Conservation (phyloP, 106 monocot species). For the Hemerocallis citrina region DNA sequence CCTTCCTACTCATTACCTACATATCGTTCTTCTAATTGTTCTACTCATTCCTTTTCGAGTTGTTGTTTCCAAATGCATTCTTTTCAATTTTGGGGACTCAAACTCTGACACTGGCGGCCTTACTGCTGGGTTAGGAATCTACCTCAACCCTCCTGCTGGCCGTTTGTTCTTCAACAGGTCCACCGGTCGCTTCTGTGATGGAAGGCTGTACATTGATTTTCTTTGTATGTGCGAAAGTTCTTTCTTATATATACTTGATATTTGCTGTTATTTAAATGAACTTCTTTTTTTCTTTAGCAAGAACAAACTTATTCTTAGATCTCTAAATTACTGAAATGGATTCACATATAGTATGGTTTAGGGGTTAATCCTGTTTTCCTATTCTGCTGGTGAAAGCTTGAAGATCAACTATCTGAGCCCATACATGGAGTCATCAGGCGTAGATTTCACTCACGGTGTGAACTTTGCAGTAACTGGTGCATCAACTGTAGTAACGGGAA, state of each 20-base stretch:
- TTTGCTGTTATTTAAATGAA: not conserved
- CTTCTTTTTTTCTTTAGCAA: not conserved
- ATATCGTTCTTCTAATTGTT: not conserved
- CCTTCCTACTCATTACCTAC: not conserved
- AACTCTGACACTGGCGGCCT: slow-evolving; percentile 39
- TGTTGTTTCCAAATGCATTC: slow-evolving; percentile 19
- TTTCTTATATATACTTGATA: not conserved
- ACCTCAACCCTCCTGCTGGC: slow-evolving; percentile 37
- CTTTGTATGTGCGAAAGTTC: slow-evolving; percentile 18
- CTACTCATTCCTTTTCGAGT: not conserved
- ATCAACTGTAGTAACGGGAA: slow-evolving; percentile 2
- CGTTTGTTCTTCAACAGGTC: slow-evolving; percentile 37
- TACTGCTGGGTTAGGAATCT: slow-evolving; percentile 33
- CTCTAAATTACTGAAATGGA: too few relatives aligned
- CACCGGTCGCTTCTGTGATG: slow-evolving; percentile 49
- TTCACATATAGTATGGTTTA: too few relatives aligned
- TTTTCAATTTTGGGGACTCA: slow-evolving; percentile 46
- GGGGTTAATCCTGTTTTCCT: too few relatives aligned
- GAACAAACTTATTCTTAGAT: too few relatives aligned
- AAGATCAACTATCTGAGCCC: slow-evolving; percentile 45
- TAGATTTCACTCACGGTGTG: slow-evolving; percentile 35
- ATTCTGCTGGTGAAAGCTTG: slow-evolving; percentile 42
- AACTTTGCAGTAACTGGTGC: slow-evolving; percentile 60
- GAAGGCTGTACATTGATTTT: slow-evolving; percentile 51
- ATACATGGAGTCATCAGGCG: slow-evolving; percentile 56